These are phyloP conservation scores for Cercospora citrullina DNA, from an alignment of 2,329 filamentous ascomycete species.

Conservation along the genomic window DNA sequence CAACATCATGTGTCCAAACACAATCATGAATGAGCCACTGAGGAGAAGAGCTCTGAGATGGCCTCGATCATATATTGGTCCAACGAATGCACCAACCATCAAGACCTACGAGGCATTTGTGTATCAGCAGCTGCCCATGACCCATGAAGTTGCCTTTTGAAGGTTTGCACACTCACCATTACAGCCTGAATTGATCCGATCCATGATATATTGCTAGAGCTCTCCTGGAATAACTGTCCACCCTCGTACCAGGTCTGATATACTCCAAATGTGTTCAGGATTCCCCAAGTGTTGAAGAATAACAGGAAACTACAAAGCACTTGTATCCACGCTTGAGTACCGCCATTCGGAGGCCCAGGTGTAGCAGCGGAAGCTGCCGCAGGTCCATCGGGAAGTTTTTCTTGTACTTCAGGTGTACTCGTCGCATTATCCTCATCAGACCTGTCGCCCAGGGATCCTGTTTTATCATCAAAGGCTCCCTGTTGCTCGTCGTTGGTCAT, in stretches of 20 bases:
- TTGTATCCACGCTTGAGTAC: constrained; percentile 49
- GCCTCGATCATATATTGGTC: constrained; percentile 53
- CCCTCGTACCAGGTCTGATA: constrained; percentile 53
- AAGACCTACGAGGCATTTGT: constrained; percentile 34
- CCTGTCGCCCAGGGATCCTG: not conserved
- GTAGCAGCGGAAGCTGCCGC: not conserved
- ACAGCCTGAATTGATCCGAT: constrained; percentile 53
- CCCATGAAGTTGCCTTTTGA: not conserved
- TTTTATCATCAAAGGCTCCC: not conserved
- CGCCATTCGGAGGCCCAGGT: constrained; percentile 41
- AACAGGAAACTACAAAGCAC: constrained; percentile 49
- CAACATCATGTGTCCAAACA: constrained; percentile 55
- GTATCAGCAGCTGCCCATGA: not conserved
- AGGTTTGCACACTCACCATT: constrained; percentile 32
- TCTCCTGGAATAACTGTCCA: constrained; percentile 38
- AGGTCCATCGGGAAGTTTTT: not conserved
- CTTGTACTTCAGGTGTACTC: not conserved
- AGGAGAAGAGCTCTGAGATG: constrained; percentile 48
- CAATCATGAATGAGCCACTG: constrained; percentile 47
- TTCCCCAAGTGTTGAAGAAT: constrained; percentile 50
- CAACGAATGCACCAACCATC: constrained; percentile 48
- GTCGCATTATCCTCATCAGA: not conserved
- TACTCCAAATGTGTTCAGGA: constrained; percentile 51
- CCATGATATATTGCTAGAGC: constrained; percentile 41
- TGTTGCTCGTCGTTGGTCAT: not conserved